Evolutionary conservation across 2,329 filamentous ascomycete genomes (phyloP).

Genomic region (Monosporascus sp.): DNA sequence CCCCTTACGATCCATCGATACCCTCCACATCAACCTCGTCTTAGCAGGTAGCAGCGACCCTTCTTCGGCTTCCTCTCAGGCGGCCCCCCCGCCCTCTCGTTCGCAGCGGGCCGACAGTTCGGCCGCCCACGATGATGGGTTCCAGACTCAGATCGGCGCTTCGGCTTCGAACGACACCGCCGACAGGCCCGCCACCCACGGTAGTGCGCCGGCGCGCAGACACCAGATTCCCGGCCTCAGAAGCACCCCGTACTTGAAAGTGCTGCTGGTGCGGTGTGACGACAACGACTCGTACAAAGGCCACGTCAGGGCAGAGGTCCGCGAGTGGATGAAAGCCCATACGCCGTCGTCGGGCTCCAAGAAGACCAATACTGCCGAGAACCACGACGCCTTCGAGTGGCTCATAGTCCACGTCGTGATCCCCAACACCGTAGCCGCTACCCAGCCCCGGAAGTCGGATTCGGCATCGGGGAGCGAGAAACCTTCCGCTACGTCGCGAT

Average conservation of each 20-base stretch:
- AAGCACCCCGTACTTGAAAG: conserved; percentile 87
- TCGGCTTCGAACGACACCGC: conserved; percentile 32
- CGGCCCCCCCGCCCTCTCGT: conserved; percentile 29
- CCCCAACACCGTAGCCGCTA: conserved; percentile 76
- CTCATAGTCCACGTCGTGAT: conserved; percentile 88
- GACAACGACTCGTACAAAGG: conserved; percentile 93
- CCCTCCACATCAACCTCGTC: conserved; percentile 85
- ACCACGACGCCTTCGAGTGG: conserved; percentile 96
- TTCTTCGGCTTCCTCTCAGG: conserved; percentile 28
- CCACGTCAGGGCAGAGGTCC: conserved; percentile 68
- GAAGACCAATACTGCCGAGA: conserved; percentile 67
- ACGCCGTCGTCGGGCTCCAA: conserved; percentile 56
- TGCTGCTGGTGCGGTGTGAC: conserved; percentile 86
- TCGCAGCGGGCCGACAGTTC: conserved; percentile 25
- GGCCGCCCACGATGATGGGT: conserved; percentile 49
- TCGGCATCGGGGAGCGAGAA: conserved; percentile 57
- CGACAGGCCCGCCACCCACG: conserved; percentile 31
- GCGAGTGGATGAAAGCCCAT: conserved; percentile 86
- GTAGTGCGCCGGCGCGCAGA: conserved; percentile 51
- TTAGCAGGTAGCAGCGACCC: conserved; percentile 48
- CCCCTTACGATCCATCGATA: conserved; percentile 87
- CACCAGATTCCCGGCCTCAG: conserved; percentile 94
- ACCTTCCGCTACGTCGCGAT: conserved; percentile 57
- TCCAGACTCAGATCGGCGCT: conserved; percentile 47
- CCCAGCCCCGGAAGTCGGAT: conserved; percentile 60